Evolutionary conservation across 306 rosid species (phyloP).

Genomic region (Trifolium fragiferum): DNA sequence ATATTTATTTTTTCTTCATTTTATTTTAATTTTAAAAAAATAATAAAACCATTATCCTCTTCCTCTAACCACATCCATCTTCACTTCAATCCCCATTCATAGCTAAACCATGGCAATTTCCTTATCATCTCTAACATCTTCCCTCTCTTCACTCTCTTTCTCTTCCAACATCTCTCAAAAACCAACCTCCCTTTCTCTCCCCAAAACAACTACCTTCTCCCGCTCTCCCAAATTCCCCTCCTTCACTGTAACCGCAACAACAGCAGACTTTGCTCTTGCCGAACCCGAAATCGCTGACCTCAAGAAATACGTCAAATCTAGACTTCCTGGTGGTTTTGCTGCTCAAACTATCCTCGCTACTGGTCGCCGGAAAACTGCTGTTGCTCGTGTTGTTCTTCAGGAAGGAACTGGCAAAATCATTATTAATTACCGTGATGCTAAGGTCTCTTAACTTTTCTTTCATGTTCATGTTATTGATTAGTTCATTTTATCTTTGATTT

Average conservation of each 20-base stretch:
- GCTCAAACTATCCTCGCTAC: constrained; percentile 84
- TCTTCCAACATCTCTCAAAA: constrained; percentile 70
- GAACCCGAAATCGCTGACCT: constrained; percentile 70
- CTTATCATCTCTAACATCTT: constrained; percentile 57
- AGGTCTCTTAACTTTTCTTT: constrained; percentile 49
- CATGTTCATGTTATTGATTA: not conserved
- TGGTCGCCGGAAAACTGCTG: constrained; percentile 84
- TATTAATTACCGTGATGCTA: constrained; percentile 90
- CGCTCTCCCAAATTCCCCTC: constrained; percentile 39
- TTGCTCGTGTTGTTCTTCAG: constrained; percentile 88
- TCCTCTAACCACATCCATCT: not conserved
- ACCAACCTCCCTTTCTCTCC: constrained; percentile 46
- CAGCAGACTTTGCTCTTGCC: constrained; percentile 48
- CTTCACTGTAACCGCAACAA: constrained; percentile 60
- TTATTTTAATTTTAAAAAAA: not conserved
- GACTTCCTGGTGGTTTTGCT: constrained; percentile 97
- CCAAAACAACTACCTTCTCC: constrained; percentile 45
- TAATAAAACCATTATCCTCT: constrained; percentile 39
- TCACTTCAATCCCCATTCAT: not conserved
- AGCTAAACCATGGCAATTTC: constrained; percentile 61
- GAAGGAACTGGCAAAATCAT: constrained; percentile 92
- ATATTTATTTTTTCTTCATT: no score
- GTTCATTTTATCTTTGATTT: constrained; percentile 9
- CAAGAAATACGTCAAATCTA: constrained; percentile 65
- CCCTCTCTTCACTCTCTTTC: constrained; percentile 83